Percentiles rank a stretch among this genome's conserved stretches.
These are phyloP conservation scores for Eutrema yunnanense DNA, from an alignment of 345 rosid species.

Conservation along the genomic window DNA sequence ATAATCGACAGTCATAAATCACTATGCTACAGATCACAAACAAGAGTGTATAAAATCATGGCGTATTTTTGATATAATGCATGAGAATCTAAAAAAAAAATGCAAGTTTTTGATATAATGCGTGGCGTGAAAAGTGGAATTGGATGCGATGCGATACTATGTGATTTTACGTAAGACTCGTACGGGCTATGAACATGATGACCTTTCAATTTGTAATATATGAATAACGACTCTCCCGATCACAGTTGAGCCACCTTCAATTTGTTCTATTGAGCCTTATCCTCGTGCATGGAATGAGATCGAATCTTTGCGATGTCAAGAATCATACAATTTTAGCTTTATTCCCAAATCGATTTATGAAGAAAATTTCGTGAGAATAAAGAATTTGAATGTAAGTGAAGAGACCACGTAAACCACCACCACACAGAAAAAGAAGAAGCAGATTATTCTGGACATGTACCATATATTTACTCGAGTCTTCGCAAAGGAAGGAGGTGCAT, in stretches of 20 bases:
- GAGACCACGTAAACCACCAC: background rate
- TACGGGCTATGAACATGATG: background rate
- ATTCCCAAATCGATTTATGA: background rate
- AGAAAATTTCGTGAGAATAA: background rate
- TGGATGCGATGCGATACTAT: background rate
- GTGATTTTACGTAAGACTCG: background rate
- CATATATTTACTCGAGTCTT: slow-evolving; percentile 17
- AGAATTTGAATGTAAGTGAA: background rate
- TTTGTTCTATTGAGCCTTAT: slow-evolving; percentile 9
- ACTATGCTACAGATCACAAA: too few relatives aligned
- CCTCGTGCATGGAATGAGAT: slow-evolving; percentile 16
- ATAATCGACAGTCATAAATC: too few relatives aligned
- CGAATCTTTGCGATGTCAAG: slow-evolving; percentile 13
- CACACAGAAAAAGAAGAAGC: background rate
- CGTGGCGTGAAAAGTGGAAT: background rate
- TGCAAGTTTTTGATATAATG: too few relatives aligned
- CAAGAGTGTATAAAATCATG: too few relatives aligned
- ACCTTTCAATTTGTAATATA: background rate
- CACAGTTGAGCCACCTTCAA: background rate
- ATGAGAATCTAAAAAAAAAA: too few relatives aligned
- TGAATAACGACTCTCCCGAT: slow-evolving; percentile 5
- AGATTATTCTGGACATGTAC: slow-evolving; percentile 5
- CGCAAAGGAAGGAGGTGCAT: background rate
- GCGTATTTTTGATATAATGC: too few relatives aligned
- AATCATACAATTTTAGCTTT: slow-evolving; percentile 9